These are phyloP conservation scores for Murraya koenigii DNA, from an alignment of 345 rosid genomes.

Conservation along the genomic window DNA sequence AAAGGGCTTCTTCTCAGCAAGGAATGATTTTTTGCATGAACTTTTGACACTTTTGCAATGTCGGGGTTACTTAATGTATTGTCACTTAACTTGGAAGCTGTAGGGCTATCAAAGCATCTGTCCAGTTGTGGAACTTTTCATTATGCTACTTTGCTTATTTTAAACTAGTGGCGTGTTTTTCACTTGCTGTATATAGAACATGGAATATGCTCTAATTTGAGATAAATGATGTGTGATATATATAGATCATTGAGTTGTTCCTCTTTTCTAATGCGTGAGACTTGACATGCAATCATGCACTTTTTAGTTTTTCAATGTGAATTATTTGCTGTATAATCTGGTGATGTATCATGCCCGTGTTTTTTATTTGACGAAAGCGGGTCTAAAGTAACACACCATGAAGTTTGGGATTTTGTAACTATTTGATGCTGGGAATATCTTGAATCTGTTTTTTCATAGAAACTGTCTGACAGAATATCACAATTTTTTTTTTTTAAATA, in stretches of 20 bases:
- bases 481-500: background rate
- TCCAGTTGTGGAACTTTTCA: background rate
- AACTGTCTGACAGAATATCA: background rate
- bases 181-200: background rate
- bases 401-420: background rate
- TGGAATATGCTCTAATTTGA: background rate
- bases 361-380: background rate
- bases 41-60: slow-evolving; percentile 65
- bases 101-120: background rate
- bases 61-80: slow-evolving; percentile 91
- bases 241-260: background rate
- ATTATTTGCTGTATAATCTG: background rate
- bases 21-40: slow-evolving; percentile 61
- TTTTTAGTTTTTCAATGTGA: background rate
- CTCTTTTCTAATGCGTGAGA: background rate
- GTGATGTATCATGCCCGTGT: background rate
- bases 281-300: background rate
- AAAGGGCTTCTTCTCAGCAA: slow-evolving; percentile 31
- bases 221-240: background rate
- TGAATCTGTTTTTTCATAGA: background rate
- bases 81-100: slow-evolving; percentile 14
- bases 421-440: background rate
- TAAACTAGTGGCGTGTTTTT: background rate
- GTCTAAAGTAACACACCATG: background rate
- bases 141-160: background rate